Conservation (phyloP, 345 rosid genomes). For the Eucalyptus pauciflora region DNA sequence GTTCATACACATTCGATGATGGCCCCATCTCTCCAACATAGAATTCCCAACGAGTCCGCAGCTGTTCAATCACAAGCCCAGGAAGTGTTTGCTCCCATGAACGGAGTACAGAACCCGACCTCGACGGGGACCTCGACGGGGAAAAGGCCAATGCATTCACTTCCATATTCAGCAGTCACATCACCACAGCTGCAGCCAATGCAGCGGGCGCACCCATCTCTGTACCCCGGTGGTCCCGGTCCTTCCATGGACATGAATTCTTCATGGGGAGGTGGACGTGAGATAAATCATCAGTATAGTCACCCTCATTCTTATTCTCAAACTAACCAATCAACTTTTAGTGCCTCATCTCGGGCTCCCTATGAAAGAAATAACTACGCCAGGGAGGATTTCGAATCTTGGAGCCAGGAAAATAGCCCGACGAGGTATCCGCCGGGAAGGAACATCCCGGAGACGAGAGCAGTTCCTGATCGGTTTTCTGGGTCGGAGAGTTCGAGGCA, state of each 20-base stretch:
- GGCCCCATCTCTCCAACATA: not conserved
- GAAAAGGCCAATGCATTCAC: not conserved
- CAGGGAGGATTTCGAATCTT: constrained; percentile 58
- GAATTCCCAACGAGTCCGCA: not conserved
- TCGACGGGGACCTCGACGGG: not conserved
- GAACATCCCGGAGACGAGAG: constrained; percentile 9
- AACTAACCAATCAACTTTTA: not conserved
- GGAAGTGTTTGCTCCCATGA: not conserved
- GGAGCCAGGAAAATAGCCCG: constrained; percentile 87
- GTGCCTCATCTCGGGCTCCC: not conserved
- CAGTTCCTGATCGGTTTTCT: constrained; percentile 7
- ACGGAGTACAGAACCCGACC: not conserved
- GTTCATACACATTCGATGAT: not conserved
- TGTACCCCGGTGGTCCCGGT: not conserved
- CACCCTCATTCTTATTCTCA: not conserved
- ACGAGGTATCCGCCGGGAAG: constrained; percentile 28
- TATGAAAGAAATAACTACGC: not conserved
- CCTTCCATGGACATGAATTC: not conserved
- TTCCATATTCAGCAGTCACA: not conserved
- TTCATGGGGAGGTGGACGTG: not conserved
- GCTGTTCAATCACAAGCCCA: not conserved
- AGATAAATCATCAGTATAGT: not conserved
- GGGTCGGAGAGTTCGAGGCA: constrained; percentile 33
- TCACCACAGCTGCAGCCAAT: not conserved
- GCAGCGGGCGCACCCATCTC: not conserved